These are phyloP conservation scores for Camellia sinensis DNA, from an alignment of 148 eudicot genomes.

Conservation along the genomic window DNA sequence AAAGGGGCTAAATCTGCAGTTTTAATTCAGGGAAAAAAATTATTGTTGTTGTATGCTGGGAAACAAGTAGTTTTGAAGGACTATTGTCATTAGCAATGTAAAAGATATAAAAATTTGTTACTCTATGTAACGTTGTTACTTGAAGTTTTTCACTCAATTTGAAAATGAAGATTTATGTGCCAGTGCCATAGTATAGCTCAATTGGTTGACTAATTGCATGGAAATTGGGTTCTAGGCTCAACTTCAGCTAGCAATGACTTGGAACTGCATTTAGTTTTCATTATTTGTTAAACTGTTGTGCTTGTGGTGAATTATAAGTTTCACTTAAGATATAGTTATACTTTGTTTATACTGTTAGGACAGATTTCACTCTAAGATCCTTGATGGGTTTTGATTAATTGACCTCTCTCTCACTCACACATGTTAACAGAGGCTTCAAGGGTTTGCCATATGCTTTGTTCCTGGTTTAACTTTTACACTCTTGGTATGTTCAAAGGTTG, in stretches of 20 bases:
- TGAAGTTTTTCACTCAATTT: too few species aligned
- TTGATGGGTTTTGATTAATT: conserved; percentile 4
- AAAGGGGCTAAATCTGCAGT: background rate
- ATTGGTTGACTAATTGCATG: background rate
- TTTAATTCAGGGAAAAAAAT: background rate
- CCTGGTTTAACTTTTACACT: conserved; percentile 84
- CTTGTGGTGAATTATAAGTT: background rate
- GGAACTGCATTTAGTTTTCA: background rate
- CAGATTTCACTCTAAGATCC: background rate
- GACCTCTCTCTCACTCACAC: conserved; percentile 12
- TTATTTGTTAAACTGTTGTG: background rate
- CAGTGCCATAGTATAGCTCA: background rate
- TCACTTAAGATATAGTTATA: background rate
- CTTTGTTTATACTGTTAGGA: background rate
- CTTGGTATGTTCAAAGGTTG: conserved; percentile 57
- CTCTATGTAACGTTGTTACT: too few species aligned
- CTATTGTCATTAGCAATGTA: background rate
- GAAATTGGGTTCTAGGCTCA: background rate
- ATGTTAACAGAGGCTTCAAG: conserved; percentile 70
- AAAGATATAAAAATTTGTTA: too few species aligned
- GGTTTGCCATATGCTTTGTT: conserved; percentile 84
- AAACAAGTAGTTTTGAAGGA: background rate
- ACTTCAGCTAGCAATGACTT: background rate
- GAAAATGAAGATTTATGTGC: background rate
- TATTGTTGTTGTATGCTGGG: background rate